Base-by-base conservation (phyloP, 2,329 filamentous ascomycete species). In the Rachicladosporium sp. region DNA sequence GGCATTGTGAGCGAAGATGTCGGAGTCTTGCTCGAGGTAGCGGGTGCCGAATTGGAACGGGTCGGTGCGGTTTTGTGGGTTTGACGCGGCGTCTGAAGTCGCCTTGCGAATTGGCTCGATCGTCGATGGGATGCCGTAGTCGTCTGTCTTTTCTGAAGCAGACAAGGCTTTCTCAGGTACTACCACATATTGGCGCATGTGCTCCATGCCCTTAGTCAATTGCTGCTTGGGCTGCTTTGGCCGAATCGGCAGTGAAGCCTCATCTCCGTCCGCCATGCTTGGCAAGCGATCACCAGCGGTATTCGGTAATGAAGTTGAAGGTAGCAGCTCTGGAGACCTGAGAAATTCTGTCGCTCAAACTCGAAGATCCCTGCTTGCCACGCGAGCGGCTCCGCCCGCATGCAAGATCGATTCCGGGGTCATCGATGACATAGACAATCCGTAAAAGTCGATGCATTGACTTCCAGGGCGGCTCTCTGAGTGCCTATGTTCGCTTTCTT, bases 1-100 rank as follows among this genome's bases (percentile, higher is more conserved):
- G 30, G 91, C 91, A 62, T 98, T 98, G 75, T 91, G 94, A 61
- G 93, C 82, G 65, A 89, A 98, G 54, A 93, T 84, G 59, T 96
- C 74, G 65, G 94, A 88, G 56, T 78, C 76, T 60, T 89, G 73
- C 53, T 82, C 78, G 37, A 98, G 76, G 55, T 75, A 83, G 44
- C 89, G 84, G 35, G 84, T 91, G 45, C 91, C 91, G 61, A 98
- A 98, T 63, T 93, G 82, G 63, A 96, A 98, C 11, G 91, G 91
- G 56, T 95, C 87, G 57, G 68, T 83, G 53, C 86, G 76, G 67
- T 96, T 96, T 64, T 82, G 69, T 60, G 87, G 91, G 60, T 80
- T 79, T 43, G 68, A 53, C 31, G 82, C 77, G 54, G 82, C 72
- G 15, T 81, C 84, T 52, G 82, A 52, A 3, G 64, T 48, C 3